A percentile compares a stretch with the other conserved stretches of the same genome.
These are phyloP conservation scores for Trypanosoma rangeli DNA, from an alignment of 208 protist species.

Conservation along the genomic window DNA sequence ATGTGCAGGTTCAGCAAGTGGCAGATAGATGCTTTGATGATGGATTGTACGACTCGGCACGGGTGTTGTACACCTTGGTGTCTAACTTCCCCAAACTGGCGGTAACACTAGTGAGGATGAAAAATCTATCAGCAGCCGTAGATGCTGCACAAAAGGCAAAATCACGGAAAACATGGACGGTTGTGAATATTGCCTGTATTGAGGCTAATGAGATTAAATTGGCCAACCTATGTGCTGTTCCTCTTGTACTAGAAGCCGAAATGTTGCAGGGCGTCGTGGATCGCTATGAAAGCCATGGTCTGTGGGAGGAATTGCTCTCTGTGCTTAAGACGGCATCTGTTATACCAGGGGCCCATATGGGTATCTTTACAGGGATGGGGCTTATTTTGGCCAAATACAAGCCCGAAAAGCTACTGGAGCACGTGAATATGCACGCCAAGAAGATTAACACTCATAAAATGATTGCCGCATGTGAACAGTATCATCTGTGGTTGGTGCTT, in stretches of 20 bases:
- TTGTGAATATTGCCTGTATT: conserved; percentile 97
- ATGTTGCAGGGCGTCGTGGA: conserved; percentile 95
- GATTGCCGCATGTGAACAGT: conserved; percentile 92
- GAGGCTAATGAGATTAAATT: conserved; percentile 98
- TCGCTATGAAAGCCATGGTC: conserved; percentile 85
- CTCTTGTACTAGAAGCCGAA: conserved; percentile 98
- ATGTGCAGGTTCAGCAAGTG: conserved; percentile 94
- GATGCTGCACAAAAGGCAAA: conserved; percentile 99
- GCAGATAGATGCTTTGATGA: conserved; percentile 98
- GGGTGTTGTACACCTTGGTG: conserved; percentile 97
- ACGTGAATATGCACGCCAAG: conserved; percentile 97
- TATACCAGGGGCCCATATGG: conserved; percentile 97
- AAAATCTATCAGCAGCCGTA: conserved; percentile 95
- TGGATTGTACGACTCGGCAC: conserved; percentile 97
- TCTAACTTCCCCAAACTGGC: conserved; percentile 97
- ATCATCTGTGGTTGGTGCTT: conserved; percentile 96
- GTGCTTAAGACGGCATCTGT: conserved; percentile 95
- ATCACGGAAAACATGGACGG: conserved; percentile 96
- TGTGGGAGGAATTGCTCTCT: conserved; percentile 96
- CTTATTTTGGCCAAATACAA: conserved; percentile 99
- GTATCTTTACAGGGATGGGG: conserved; percentile 99
- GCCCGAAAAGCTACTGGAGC: conserved; percentile 99
- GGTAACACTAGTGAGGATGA: conserved; percentile 95
- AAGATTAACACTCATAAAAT: conserved; percentile 98
- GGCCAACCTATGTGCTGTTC: conserved; percentile 96